A percentile compares a stretch with the other conserved stretches of the same genome.
Evolutionary conservation across 1,284 basidiomycete species (phyloP).

Genomic region (Tilletia indica): DNA sequence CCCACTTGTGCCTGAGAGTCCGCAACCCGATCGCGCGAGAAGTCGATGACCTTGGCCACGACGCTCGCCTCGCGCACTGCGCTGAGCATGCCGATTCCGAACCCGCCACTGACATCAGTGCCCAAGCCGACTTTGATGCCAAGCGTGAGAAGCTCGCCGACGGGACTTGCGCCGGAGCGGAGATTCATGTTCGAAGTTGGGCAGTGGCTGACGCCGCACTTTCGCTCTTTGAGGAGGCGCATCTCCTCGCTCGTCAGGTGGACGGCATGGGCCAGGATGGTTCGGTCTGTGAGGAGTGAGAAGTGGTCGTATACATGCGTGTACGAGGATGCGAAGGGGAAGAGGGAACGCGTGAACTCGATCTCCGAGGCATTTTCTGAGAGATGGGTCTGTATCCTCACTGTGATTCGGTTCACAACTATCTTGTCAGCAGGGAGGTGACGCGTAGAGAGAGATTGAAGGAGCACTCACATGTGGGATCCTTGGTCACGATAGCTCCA

Average conservation of each 20-base stretch:
- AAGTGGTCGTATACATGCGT: constrained; percentile 73
- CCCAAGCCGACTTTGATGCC: constrained; percentile 83
- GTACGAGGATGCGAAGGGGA: constrained; percentile 59
- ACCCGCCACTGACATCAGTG: constrained; percentile 88
- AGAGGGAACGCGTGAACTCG: constrained; percentile 66
- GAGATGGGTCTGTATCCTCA: constrained; percentile 89
- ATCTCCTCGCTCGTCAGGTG: constrained; percentile 74
- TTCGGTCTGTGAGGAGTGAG: constrained; percentile 73
- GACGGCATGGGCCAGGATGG: constrained; percentile 85
- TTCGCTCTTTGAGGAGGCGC: constrained; percentile 66
- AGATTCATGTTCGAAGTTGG: constrained; percentile 85
- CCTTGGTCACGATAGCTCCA: constrained; percentile 61
- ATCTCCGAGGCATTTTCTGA: constrained; percentile 81
- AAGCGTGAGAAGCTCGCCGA: constrained; percentile 74
- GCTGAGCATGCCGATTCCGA: constrained; percentile 77
- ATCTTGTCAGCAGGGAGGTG: not conserved
- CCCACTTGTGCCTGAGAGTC: constrained; percentile 28
- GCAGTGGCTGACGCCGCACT: constrained; percentile 84
- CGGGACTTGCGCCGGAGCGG: constrained; percentile 74
- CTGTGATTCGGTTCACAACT: constrained; percentile 46
- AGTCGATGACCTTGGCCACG: constrained; percentile 71
- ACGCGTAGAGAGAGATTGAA: not conserved
- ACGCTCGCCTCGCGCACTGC: constrained; percentile 78
- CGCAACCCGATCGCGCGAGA: constrained; percentile 32
- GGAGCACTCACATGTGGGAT: constrained; percentile 26